Base-by-base conservation (phyloP, 116 monocot genomes). In the Iris pallida region DNA sequence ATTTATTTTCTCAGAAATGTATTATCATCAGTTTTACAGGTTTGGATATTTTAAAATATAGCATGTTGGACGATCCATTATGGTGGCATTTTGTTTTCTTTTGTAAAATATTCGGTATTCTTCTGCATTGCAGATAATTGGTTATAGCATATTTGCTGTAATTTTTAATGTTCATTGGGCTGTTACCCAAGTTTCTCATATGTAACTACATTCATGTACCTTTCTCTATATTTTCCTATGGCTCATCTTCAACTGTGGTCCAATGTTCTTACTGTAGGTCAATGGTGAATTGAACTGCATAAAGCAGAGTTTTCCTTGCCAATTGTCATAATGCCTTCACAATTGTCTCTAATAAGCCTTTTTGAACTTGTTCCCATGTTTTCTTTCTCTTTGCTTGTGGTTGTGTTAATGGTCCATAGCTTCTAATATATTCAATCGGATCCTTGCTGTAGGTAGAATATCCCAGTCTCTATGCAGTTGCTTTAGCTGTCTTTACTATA, bases 261-360 rank as follows among this genome's bases (percentile, higher is more conserved):
- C 4, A 5, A 56, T 58, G 58, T 55, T 55, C 6, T 4, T 58
- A 11, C 15, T 65, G 20, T 64, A 92, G 92, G 92, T 76, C 92
- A n/a, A 92, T 92, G 92, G 92, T 88, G 20, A 92, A 88, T 72
- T 84, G 83, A 73, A 81, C 89, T 9, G 81, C 92, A 44, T 66
- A 79, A 44, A 86, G 89, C 61, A 76, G 92, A 76, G 92, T 92
- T 68, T 69, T 86, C 11, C 81, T 92, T 66, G 79, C 89, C 61
- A 92, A 89, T 45, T 92, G 92, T 55, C 89, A 89, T 9, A 92
- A 92, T 81, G 89, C 92, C 43, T 92, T 92, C 71, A 92, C 92
- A 18, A 92, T 92, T 88, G 92, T 92, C n/a, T 45, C 53, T n/a
- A 8, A 55, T 49, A 3, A 61, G 49, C n/a, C 11, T 30, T 5